Conservation (phyloP, 2,329 filamentous ascomycete genomes). For the Ceratocystis papillata region DNA sequence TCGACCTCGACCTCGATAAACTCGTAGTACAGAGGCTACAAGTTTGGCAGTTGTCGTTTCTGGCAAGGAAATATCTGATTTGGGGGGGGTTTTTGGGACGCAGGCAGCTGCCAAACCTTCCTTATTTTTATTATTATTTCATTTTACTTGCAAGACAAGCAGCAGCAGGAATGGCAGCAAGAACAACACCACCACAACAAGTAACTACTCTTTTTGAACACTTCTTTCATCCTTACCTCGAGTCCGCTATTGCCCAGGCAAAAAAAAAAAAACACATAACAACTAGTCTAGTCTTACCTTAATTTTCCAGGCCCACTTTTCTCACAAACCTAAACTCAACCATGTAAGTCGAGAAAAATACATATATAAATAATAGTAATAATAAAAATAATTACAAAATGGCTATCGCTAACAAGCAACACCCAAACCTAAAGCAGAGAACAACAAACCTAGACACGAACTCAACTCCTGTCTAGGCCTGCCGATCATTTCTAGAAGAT, state of each 20-base stretch:
- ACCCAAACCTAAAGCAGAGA: neutral
- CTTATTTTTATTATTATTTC: neutral
- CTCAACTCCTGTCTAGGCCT: constrained; percentile 5
- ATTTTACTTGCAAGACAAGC: too few species aligned
- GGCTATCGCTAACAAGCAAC: too few species aligned
- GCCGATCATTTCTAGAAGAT: constrained; percentile 14
- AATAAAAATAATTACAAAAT: neutral
- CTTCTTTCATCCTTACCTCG: neutral
- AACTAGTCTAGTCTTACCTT: neutral
- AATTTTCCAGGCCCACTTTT: constrained; percentile 2
- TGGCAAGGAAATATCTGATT: too few species aligned
- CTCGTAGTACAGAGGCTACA: too few species aligned
- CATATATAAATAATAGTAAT: neutral
- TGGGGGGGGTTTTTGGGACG: neutral
- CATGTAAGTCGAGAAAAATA: neutral
- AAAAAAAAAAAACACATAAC: neutral
- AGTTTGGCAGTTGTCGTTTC: too few species aligned
- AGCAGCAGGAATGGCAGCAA: too few species aligned
- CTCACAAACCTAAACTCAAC: constrained; percentile 5
- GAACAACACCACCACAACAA: neutral
- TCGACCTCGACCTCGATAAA: neutral
- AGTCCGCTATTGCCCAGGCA: neutral
- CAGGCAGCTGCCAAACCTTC: constrained; percentile 1
- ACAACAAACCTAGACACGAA: neutral
- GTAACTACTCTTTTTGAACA: neutral